A percentile compares a stretch with the other conserved stretches of the same genome.
phyloP scores from a whole-genome alignment of 805 yeast genomes.

The Nakazawaea ernobii region DNA sequence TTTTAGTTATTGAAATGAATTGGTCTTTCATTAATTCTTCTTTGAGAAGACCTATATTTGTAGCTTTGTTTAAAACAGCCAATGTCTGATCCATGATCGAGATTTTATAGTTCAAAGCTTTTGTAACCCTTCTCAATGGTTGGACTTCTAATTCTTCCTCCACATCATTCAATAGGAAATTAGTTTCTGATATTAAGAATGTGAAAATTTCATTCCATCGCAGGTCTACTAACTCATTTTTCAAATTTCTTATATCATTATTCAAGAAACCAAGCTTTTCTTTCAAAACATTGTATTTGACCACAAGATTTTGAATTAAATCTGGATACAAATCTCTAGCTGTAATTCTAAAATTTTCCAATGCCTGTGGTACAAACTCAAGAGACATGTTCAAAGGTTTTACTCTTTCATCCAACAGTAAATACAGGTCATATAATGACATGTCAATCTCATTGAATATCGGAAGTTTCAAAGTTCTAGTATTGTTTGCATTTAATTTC shows the following conservation, averaged over 20 bases:
- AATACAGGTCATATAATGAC: constrained; percentile 34
- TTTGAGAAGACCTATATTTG: constrained; percentile 15
- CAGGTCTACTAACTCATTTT: constrained; percentile 40
- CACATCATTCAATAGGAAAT: constrained; percentile 20
- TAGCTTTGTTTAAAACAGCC: constrained; percentile 17
- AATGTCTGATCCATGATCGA: constrained; percentile 13
- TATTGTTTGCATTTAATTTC: constrained; percentile 22
- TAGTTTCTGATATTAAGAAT: constrained; percentile 38
- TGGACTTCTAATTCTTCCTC: constrained; percentile 17
- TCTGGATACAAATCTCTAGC: constrained; percentile 26
- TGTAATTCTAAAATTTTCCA: constrained; percentile 33
- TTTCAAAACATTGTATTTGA: constrained; percentile 33
- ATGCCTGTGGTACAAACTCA: constrained; percentile 45
- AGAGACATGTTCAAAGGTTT: constrained; percentile 49
- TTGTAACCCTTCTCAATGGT: constrained; percentile 5
- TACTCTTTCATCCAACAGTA: constrained; percentile 33
- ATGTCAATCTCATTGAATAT: constrained; percentile 10
- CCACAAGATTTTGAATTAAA: constrained; percentile 25
- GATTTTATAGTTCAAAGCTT: constrained; percentile 1
- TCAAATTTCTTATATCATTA: constrained; percentile 34
- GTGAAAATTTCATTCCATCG: constrained; percentile 53
- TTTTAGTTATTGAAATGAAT: constrained; percentile 5
- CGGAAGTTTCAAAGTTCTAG: constrained; percentile 14
- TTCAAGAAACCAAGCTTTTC: constrained; percentile 36
- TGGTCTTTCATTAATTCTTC: constrained; percentile 4